phyloP scores from a whole-genome alignment of 257 asterid genomes.

The Salvia rosmarinus region DNA sequence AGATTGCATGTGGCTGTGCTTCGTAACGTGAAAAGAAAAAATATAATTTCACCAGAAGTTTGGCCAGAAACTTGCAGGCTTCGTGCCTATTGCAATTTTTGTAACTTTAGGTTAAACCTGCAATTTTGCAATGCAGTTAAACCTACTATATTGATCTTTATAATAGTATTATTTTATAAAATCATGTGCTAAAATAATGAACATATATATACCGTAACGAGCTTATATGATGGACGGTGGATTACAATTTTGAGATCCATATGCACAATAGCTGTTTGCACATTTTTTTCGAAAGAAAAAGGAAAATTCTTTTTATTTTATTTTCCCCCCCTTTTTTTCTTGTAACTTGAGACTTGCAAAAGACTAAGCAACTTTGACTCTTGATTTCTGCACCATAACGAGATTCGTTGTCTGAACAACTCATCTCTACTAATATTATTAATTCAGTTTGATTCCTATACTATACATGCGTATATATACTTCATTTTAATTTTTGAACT shows the following conservation, averaged over 20 bases:
- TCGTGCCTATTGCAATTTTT: no score
- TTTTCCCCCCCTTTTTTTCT: no score
- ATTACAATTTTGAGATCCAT: conserved; percentile 1
- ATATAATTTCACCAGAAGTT: no score
- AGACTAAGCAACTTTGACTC: conserved; percentile 22
- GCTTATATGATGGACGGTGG: not conserved
- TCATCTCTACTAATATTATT: not conserved
- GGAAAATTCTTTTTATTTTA: not conserved
- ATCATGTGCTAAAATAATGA: not conserved
- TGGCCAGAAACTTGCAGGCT: no score
- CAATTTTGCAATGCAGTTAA: not conserved
- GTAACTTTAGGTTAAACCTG: not conserved
- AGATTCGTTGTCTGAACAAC: conserved; percentile 33
- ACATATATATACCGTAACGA: not conserved
- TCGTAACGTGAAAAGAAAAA: no score
- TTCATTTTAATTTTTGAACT: not conserved
- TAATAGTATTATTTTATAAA: not conserved
- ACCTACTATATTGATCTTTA: not conserved
- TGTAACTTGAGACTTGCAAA: conserved; percentile 27
- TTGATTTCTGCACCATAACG: conserved; percentile 12
- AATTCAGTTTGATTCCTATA: not conserved
- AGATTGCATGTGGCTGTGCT: no score
- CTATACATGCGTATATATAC: conserved; percentile 9
- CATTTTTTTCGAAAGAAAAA: not conserved
- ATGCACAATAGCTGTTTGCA: conserved; percentile 27